Base-by-base conservation (phyloP, 2,329 filamentous ascomycete genomes). In the Fusarium drepaniforme region DNA sequence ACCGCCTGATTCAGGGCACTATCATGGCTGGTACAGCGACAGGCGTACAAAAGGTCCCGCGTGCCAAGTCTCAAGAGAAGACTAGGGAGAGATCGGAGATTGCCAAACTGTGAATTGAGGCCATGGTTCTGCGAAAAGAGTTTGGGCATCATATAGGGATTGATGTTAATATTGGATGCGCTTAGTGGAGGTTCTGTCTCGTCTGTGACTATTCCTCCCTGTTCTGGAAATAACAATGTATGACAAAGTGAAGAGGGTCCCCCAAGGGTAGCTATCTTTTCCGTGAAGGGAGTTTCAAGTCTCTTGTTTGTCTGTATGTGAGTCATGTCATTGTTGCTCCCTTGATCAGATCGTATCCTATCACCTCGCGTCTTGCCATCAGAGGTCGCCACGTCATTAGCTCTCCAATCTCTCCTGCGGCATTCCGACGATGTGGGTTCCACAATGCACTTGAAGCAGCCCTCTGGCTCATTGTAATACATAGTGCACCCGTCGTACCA, bases 1-100 rank as follows among this genome's bases (percentile, higher is more conserved):
- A 72, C 18, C 60, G 60, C 11, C 53, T 72, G 1, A n/a, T 65
- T 3, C 64, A 57, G 9, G 7, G 49, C 2, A 3, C 25, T 8
- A 8, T 44, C n/a, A 6, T 18, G 18, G 25, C 6, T 9, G 1
- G 16, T 15, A n/a, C 44, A 18, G 33, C 49, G 12, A 25, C 21
- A 49, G 15, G 49, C 1, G 18, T 33, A 33, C 49, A 33, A 13
- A 8, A 8, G 0, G 49, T 9, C 7, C 4, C 49, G 3, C 11
- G 4, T 3, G 1, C 18, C 3, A 8, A 9, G 18, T 21, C 49
- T 21, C 42, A 1, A 4, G 40, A 46, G 18, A 13, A n/a, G 8
- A 3, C 6, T 6, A 7, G 35, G 21, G 35, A 18, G 35, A 18
- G 28, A 8, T 33, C 13, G 11, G 23, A 33, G 25, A 28, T 35